Evolutionary conservation across 2,329 filamentous ascomycete genomes (phyloP).

Genomic region (Didymella lethalis): DNA sequence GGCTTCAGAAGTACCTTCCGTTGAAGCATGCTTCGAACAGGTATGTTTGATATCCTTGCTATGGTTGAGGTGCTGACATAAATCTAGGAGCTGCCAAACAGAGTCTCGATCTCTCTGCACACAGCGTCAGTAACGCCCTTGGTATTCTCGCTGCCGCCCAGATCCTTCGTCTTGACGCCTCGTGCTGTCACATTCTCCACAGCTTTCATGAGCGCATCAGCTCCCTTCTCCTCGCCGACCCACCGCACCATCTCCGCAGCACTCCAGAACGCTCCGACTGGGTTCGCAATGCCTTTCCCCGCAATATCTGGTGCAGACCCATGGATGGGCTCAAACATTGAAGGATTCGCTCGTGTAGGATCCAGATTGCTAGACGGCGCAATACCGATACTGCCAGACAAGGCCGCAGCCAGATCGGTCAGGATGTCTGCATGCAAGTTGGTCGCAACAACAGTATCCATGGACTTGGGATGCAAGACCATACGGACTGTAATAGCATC

Average conservation of each 20-base stretch:
- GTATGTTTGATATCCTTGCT: conserved; percentile 16
- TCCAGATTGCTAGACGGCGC: conserved; percentile 73
- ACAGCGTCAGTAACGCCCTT: conserved; percentile 67
- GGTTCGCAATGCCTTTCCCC: conserved; percentile 69
- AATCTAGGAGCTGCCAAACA: conserved; percentile 38
- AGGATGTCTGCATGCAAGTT: conserved; percentile 68
- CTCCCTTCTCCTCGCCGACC: conserved; percentile 66
- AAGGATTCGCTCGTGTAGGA: conserved; percentile 64
- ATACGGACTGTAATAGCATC: conserved; percentile 61
- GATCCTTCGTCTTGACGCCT: conserved; percentile 65
- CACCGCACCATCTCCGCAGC: conserved; percentile 72
- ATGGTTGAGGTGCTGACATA: conserved; percentile 1
- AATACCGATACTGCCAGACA: conserved; percentile 73
- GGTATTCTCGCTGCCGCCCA: conserved; percentile 66
- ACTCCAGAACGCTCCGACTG: conserved; percentile 73
- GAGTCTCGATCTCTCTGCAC: conserved; percentile 59
- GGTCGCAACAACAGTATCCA: conserved; percentile 60
- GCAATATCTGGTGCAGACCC: conserved; percentile 71
- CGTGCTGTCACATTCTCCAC: conserved; percentile 68
- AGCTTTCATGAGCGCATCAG: conserved; percentile 64
- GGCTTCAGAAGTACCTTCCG: neutral
- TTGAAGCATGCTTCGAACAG: neutral
- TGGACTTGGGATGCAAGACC: conserved; percentile 55
- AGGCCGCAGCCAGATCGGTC: conserved; percentile 70
- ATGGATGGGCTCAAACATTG: conserved; percentile 71